phyloP scores from a whole-genome alignment of 257 asterid species.

The Jacaranda copaia region DNA sequence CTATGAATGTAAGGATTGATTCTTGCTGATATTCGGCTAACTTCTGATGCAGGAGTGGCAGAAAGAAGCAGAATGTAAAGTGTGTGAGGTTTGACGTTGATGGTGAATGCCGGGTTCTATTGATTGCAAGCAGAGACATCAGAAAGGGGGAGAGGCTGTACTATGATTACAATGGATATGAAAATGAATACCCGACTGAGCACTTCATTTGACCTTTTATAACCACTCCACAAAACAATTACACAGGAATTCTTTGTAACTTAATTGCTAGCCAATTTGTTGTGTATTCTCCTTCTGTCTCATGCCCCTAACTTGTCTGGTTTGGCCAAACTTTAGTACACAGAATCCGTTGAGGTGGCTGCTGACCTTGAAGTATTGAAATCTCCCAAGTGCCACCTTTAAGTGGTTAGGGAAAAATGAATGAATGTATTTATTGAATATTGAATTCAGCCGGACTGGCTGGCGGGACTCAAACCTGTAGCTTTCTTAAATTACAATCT shows the following conservation, averaged over 20 bases:
- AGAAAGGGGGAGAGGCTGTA: conserved; percentile 84
- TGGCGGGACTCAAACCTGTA: no score
- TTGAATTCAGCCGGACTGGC: no score
- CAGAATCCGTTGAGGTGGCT: no score
- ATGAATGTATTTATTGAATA: no score
- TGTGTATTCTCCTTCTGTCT: no score
- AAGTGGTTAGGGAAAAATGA: no score
- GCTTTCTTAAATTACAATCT: no score
- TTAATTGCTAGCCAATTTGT: background rate
- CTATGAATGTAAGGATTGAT: no score
- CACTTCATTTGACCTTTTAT: conserved; percentile 65
- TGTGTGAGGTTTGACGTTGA: conserved; percentile 78
- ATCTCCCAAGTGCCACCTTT: no score
- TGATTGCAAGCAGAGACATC: conserved; percentile 86
- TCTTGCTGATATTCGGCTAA: background rate
- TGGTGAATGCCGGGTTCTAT: conserved; percentile 79
- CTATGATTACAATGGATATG: conserved; percentile 91
- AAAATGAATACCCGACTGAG: conserved; percentile 88
- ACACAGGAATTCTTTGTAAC: conserved; percentile 7
- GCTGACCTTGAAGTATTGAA: no score
- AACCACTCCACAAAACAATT: background rate
- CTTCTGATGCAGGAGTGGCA: conserved; percentile 71
- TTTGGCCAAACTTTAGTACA: no score
- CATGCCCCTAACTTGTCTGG: no score
- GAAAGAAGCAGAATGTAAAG: conserved; percentile 87